phyloP scores from a whole-genome alignment of 495 filamentous ascomycete species.

The Platismatia glauca region DNA sequence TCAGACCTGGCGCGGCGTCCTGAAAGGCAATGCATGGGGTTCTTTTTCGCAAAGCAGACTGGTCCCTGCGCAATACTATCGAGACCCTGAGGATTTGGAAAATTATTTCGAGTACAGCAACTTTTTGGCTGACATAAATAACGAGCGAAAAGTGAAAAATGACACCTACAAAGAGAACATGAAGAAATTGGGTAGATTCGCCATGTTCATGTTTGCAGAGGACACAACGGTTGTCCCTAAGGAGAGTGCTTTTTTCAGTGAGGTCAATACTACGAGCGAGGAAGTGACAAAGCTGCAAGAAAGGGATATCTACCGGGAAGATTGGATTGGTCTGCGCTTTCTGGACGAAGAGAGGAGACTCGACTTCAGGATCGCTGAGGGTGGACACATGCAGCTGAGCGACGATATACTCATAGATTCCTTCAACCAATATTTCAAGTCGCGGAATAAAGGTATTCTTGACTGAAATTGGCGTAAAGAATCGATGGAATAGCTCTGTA shows the following conservation, averaged over 20 bases:
- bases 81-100: slow-evolving; percentile 61
- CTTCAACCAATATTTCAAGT: slow-evolving; percentile 68
- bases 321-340: slow-evolving; percentile 82
- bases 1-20: slow-evolving; percentile 59
- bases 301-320: slow-evolving; percentile 72
- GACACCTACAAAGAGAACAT: slow-evolving; percentile 63
- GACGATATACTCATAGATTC: slow-evolving; percentile 56
- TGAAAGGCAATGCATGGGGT: slow-evolving; percentile 68
- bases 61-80: slow-evolving; percentile 93
- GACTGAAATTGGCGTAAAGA: not conserved
- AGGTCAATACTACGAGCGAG: slow-evolving; percentile 60
- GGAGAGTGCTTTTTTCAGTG: slow-evolving; percentile 85
- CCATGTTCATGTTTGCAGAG: slow-evolving; percentile 83
- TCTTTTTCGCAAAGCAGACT: slow-evolving; percentile 63
- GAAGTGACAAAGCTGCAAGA: slow-evolving; percentile 59
- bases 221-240: slow-evolving; percentile 83
- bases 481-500: not conserved
- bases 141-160: slow-evolving; percentile 74
- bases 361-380: slow-evolving; percentile 58
- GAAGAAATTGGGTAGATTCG: slow-evolving; percentile 61
- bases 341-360: slow-evolving; percentile 75
- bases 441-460: slow-evolving; percentile 18
- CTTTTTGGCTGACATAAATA: slow-evolving; percentile 98
- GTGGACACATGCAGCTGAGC: slow-evolving; percentile 74
- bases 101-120: slow-evolving; percentile 75